Conservation (phyloP, 495 filamentous ascomycete genomes). For the Trichoderma orchidacearum region DNA sequence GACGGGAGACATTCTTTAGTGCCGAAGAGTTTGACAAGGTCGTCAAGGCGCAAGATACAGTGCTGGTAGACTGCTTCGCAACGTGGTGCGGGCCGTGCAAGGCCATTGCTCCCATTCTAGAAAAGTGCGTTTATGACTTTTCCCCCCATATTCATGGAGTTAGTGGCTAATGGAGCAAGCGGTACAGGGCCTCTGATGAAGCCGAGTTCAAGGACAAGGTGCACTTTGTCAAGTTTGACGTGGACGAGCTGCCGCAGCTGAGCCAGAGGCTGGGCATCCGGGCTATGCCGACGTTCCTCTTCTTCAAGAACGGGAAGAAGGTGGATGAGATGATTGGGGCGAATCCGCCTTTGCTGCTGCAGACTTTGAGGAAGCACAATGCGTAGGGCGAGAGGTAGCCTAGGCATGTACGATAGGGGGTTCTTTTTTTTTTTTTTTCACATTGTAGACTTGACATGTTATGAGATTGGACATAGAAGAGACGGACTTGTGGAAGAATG, state of each 20-base stretch:
- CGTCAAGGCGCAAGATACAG: constrained; percentile 37
- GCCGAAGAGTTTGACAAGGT: constrained; percentile 46
- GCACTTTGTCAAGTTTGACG: constrained; percentile 85
- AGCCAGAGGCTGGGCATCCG: constrained; percentile 70
- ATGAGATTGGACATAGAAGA: no score
- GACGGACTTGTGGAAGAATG: no score
- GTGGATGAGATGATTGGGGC: constrained; percentile 66
- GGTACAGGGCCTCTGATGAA: constrained; percentile 13
- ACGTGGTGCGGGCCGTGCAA: constrained; percentile 96
- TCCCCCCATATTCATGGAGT: not conserved
- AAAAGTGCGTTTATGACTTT: constrained; percentile 33
- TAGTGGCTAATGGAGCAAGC: not conserved
- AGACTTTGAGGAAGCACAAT: not conserved
- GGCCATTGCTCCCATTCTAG: constrained; percentile 62
- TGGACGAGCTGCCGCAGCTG: constrained; percentile 67
- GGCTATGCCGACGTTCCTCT: constrained; percentile 88
- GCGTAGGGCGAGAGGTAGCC: no score
- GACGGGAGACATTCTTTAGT: constrained; percentile 25
- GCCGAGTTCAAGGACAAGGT: constrained; percentile 37
- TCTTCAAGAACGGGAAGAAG: constrained; percentile 64
- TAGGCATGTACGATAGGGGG: no score
- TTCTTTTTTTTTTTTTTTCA: no score
- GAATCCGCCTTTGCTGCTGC: constrained; percentile 50
- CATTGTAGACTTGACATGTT: no score
- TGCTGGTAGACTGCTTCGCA: constrained; percentile 80